Evolutionary conservation across 768 basidiomycete species (phyloP).

Genomic region (Antrodiella citrinella): DNA sequence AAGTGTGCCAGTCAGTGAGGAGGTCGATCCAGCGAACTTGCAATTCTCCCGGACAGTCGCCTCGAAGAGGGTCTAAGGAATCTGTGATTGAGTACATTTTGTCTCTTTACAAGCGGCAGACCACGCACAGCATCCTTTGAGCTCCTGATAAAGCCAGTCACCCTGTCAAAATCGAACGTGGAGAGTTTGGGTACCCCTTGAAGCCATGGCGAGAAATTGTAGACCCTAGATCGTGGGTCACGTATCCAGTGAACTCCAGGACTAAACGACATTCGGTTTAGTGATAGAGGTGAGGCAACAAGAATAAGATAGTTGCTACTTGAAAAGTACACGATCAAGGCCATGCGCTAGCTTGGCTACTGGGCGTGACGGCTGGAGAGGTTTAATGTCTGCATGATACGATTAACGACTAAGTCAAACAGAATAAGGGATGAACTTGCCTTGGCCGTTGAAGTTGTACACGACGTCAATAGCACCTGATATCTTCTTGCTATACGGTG

Average conservation of each 20-base stretch:
- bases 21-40: constrained; percentile 80
- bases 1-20: constrained; percentile 77
- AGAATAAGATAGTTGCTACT: constrained; percentile 39
- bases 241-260: constrained; percentile 85
- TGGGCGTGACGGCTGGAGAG: constrained; percentile 38
- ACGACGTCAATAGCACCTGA: background rate
- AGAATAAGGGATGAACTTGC: constrained; percentile 2
- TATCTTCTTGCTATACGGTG: background rate
- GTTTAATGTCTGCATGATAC: constrained; percentile 32
- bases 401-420: background rate
- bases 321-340: constrained; percentile 67
- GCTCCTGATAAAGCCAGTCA: constrained; percentile 68
- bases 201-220: constrained; percentile 73
- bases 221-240: constrained; percentile 79
- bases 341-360: constrained; percentile 59
- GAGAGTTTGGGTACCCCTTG: constrained; percentile 67
- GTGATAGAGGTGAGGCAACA: too few species aligned
- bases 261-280: constrained; percentile 29
- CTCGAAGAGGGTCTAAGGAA: constrained; percentile 48
- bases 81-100: background rate
- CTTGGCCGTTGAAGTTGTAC: background rate
- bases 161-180: constrained; percentile 79
- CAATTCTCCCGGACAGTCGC: constrained; percentile 53
- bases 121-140: constrained; percentile 60
- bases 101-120: background rate